Evolutionary conservation across 768 basidiomycete species (phyloP).

Genomic region (Boletus barrowsii): DNA sequence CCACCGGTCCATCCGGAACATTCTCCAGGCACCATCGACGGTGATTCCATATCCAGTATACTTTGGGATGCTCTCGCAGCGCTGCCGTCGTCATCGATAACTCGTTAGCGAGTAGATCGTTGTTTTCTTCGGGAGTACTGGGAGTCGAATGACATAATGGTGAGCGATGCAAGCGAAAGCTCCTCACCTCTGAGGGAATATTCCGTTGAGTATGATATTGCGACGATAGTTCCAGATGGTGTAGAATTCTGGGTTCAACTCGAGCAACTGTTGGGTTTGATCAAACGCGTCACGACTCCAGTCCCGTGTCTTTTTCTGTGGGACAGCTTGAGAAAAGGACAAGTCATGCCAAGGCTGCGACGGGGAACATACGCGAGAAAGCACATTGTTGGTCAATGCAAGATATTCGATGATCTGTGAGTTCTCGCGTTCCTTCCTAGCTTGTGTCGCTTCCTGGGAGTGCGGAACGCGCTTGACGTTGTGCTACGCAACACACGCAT

Average conservation of each 20-base stretch:
- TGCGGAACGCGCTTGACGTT: constrained; percentile 63
- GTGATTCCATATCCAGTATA: constrained; percentile 99
- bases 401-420: constrained; percentile 77
- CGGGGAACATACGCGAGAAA: constrained; percentile 53
- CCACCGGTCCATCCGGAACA: constrained; percentile 69
- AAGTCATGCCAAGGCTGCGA: background rate
- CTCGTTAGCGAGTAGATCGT: constrained; percentile 66
- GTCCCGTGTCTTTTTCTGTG: constrained; percentile 67
- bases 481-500: constrained; percentile 46
- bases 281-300: constrained; percentile 73
- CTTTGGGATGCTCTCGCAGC: constrained; percentile 85
- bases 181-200: constrained; percentile 65
- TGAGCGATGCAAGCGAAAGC: background rate
- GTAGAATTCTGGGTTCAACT: constrained; percentile 92
- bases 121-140: constrained; percentile 61
- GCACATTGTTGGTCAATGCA: constrained; percentile 57
- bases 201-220: constrained; percentile 65
- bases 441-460: constrained; percentile 58
- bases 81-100: constrained; percentile 76
- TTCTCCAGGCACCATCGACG: constrained; percentile 91
- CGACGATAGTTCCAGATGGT: constrained; percentile 95
- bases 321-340: background rate
- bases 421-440: constrained; percentile 65
- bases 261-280: constrained; percentile 74
- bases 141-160: constrained; percentile 13